Base-by-base conservation (phyloP, 164 flowering plant genomes). In the Saururus chinensis region DNA sequence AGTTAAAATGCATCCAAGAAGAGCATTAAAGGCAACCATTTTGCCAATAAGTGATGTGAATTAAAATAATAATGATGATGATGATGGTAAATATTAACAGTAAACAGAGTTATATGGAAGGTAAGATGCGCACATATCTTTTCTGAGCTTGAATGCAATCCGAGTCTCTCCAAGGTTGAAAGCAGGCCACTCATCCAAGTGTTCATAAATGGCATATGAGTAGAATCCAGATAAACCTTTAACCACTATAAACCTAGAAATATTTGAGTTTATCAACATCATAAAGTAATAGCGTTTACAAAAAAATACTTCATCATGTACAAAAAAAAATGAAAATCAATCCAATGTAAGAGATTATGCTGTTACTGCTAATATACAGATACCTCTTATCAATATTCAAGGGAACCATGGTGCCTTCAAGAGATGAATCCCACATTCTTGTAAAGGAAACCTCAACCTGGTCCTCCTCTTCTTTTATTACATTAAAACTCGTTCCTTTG, bases 321-420 rank as follows among this genome's bases (percentile, higher is more conserved):
- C 14, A 42, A 14, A 22, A 4, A 1, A 14, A 9, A 24, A 40
- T 17, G 17, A 42, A 1, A 42, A 14, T 1, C 12, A 10, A 10
- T 10, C 5, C 1, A 14, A 42, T 10, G 14, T 42, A 4, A 42
- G 1, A 42, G 17, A 1, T 42, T 10, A 42, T 42, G 9, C 11
- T 40, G 6, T 11, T 42, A 10, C 22, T 4, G 22, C 1, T 17
- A 6, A 22, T 20, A 0, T 19, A 55, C 19, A n/a, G 9, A 13
- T 57, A 90, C 98, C 98, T 88, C 70, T 82, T 85, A 71, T 93
- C 98, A 35, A 93, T 88, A 56, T 83, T 89, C 24, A 93, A 52
- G 1, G 98, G 98, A 56, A 75, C 76, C 26, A 71, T 45, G 69
- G 76, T 76, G 61, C 88, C 89, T 68, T 75, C 68, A 14, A 53